phyloP scores from a whole-genome alignment of 495 filamentous ascomycete genomes.

The Hypoxylon perforatum region DNA sequence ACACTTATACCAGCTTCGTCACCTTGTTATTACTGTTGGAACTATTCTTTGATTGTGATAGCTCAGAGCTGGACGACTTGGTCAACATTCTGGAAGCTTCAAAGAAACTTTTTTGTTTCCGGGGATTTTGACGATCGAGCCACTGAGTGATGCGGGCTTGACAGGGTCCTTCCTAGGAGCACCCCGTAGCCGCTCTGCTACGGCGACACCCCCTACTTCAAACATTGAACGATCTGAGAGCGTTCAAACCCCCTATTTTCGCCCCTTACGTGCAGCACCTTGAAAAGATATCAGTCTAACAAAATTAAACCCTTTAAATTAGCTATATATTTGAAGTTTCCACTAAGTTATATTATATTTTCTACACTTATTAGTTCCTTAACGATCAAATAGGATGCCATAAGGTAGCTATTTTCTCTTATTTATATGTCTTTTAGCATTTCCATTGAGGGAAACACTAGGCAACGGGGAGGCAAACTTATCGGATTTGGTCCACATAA shows the following conservation, averaged over 20 bases:
- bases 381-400: not conserved
- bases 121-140: slow-evolving; percentile 38
- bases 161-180: slow-evolving; percentile 14
- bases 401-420: too few species aligned
- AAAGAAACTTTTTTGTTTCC: slow-evolving; percentile 36
- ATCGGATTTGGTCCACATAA: slow-evolving; percentile 37
- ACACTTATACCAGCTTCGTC: not conserved
- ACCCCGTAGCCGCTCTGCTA: slow-evolving; percentile 3
- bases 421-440: too few species aligned
- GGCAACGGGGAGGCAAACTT: slow-evolving; percentile 16
- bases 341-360: too few species aligned
- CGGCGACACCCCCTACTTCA: slow-evolving; percentile 12
- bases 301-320: not conserved
- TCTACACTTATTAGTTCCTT: not conserved
- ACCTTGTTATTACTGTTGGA: slow-evolving; percentile 13
- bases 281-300: too few species aligned
- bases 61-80: slow-evolving; percentile 20
- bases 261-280: slow-evolving; percentile 17
- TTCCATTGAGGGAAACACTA: not conserved
- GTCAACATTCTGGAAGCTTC: slow-evolving; percentile 39
- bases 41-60: slow-evolving; percentile 10
- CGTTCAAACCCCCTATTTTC: slow-evolving; percentile 21
- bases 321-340: not conserved
- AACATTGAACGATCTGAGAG: too few species aligned
- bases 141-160: slow-evolving; percentile 29